Conservation (phyloP, 2,329 filamentous ascomycete genomes). For the Ophiosphaerella korrae region DNA sequence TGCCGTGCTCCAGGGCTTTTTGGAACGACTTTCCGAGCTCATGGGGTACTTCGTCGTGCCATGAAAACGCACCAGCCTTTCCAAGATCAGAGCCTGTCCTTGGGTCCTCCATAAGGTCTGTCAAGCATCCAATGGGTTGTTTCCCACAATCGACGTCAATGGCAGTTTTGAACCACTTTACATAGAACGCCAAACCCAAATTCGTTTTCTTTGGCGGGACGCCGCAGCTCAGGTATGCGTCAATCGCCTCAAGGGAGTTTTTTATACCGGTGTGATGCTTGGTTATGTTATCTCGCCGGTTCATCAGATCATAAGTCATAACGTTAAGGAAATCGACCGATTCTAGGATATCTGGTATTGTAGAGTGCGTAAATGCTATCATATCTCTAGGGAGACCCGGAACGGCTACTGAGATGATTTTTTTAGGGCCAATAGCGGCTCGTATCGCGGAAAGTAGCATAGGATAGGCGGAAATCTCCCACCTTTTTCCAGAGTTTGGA, state of each 20-base stretch:
- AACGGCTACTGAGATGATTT: slow-evolving; percentile 69
- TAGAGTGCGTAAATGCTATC: slow-evolving; percentile 65
- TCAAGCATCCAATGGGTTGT: slow-evolving; percentile 64
- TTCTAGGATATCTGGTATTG: slow-evolving; percentile 62
- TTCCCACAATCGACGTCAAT: slow-evolving; percentile 52
- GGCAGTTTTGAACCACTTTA: slow-evolving; percentile 65
- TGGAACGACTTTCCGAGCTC: slow-evolving; percentile 62
- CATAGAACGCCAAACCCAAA: slow-evolving; percentile 70
- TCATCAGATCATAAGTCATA: slow-evolving; percentile 76
- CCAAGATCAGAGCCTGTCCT: slow-evolving; percentile 65
- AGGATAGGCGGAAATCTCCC: slow-evolving; percentile 67
- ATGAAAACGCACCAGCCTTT: slow-evolving; percentile 62
- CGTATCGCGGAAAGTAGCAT: slow-evolving; percentile 67
- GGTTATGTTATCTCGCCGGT: slow-evolving; percentile 67
- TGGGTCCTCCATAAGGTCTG: slow-evolving; percentile 64
- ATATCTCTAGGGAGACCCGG: slow-evolving; percentile 68
- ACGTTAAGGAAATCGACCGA: slow-evolving; percentile 71
- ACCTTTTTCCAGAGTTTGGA: slow-evolving; percentile 63
- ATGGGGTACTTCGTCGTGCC: slow-evolving; percentile 31
- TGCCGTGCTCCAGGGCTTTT: slow-evolving; percentile 58
- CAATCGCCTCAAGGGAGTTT: slow-evolving; percentile 60
- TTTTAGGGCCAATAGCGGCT: slow-evolving; percentile 59
- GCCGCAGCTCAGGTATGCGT: slow-evolving; percentile 64
- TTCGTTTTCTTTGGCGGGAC: slow-evolving; percentile 61
- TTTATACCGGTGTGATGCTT: slow-evolving; percentile 67